Base-by-base conservation (phyloP, 441 rosid species). In the Euphorbia celastroides region DNA sequence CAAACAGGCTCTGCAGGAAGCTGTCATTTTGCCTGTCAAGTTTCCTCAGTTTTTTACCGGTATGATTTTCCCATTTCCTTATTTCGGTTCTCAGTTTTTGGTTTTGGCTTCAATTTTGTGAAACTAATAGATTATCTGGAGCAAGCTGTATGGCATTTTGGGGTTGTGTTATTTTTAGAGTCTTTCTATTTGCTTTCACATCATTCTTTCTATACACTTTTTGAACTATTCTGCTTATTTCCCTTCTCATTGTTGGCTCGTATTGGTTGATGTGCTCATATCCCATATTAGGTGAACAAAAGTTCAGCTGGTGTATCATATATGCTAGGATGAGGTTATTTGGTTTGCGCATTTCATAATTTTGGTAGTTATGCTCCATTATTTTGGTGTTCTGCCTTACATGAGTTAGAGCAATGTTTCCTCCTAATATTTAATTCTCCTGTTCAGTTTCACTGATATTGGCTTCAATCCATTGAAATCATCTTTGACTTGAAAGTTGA, bases 11-110 rank as follows among this genome's bases (percentile, higher is more conserved):
- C 73, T 92, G 67, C 98, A 92, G 82, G 98, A 92, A 83, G 98
- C 98, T 41, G 96, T 92, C 26, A 92, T 92, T 70, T 85, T 92
- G 76, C 96, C 98, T 2, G 96, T 89, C 36, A 92, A 89, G 78
- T 92, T 86, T 32, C 97, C 97, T 5, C 97, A 92, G 71, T 92
- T 92, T 75, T 92, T 92, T 32, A 92, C 97, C 0, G 97, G 97
- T 92, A 44, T 16, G n/a, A 16, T 17, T 14, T 2, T 17, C 23
- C 41, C 32, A n/a, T 17, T 46, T 42, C 20, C 25, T 68, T 22
- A 30, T 20, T 17, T 46, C 32, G 16, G 22, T 32, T 6, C 14
- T 2, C 26, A 19, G 60, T n/a, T 60, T 26, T 51, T 10, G 14
- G 38, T 11, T 51, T 22, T 5, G 7, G 9, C 9, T 19, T 48